Conservation (phyloP, 192 early-diverging fungal genomes). For the Coemansia sp. region DNA sequence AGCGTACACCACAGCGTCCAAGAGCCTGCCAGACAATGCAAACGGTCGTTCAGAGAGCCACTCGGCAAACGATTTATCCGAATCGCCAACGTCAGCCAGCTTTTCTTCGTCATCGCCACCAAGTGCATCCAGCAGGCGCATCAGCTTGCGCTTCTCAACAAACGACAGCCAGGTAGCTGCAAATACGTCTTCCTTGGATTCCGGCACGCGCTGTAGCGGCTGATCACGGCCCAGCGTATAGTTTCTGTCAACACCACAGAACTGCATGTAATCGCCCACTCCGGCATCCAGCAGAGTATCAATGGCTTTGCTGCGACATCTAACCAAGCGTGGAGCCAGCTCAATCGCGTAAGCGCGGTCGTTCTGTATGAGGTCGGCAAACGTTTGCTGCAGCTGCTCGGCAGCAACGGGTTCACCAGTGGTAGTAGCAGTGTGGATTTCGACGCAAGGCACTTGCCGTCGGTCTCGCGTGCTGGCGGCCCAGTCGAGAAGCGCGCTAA, state of each 20-base stretch:
- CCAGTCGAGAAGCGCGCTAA: slow-evolving; percentile 30
- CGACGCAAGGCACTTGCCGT: slow-evolving; percentile 18
- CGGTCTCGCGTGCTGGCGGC: slow-evolving; percentile 15
- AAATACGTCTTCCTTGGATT: slow-evolving; percentile 92
- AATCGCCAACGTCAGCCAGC: slow-evolving; percentile 38
- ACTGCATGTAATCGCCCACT: slow-evolving; percentile 85
- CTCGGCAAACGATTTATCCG: slow-evolving; percentile 13
- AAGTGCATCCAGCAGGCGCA: slow-evolving; percentile 80
- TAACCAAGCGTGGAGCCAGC: slow-evolving; percentile 60
- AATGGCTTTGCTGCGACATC: slow-evolving; percentile 68
- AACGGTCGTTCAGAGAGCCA: slow-evolving; percentile 58
- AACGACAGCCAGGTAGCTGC: slow-evolving; percentile 68
- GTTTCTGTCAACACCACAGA: slow-evolving; percentile 75
- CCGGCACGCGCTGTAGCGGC: slow-evolving; percentile 68
- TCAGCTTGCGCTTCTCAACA: slow-evolving; percentile 86
- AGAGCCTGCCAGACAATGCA: slow-evolving; percentile 63
- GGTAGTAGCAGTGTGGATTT: neutral
- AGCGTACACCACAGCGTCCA: slow-evolving; percentile 63
- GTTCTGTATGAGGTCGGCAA: slow-evolving; percentile 15
- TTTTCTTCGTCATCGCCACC: neutral
- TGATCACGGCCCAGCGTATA: slow-evolving; percentile 47
- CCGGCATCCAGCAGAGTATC: slow-evolving; percentile 74
- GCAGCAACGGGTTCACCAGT: neutral
- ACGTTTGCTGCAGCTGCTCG: neutral
- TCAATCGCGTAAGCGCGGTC: slow-evolving; percentile 38